phyloP scores from a whole-genome alignment of 345 rosid species.

The Dimocarpus longan region DNA sequence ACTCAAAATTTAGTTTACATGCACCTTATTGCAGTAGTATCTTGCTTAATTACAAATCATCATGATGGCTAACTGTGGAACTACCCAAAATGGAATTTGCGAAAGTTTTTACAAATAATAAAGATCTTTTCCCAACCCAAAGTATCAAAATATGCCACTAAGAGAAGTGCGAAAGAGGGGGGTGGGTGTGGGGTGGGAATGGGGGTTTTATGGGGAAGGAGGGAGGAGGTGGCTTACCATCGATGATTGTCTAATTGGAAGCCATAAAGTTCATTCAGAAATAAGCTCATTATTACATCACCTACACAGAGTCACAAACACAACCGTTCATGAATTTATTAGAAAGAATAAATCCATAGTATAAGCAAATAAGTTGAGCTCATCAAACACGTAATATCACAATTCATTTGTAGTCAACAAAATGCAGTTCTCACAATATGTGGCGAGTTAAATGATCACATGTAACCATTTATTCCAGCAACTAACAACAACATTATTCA shows the following conservation, averaged over 20 bases:
- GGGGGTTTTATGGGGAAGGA: not conserved
- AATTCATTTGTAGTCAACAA: not conserved
- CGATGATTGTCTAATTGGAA: slow-evolving; percentile 94
- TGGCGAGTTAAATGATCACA: not conserved
- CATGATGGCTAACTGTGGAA: not conserved
- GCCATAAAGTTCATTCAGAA: slow-evolving; percentile 95
- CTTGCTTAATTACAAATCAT: not conserved
- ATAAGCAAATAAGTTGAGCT: not conserved
- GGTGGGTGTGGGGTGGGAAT: not conserved
- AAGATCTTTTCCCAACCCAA: slow-evolving; percentile 6
- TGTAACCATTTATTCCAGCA: not conserved
- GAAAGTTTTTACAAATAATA: not conserved
- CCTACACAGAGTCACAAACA: slow-evolving; percentile 48
- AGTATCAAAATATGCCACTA: not conserved
- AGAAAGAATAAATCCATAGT: not conserved
- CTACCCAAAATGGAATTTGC: not conserved
- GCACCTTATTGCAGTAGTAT: slow-evolving; percentile 1
- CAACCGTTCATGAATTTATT: not conserved
- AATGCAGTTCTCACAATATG: not conserved
- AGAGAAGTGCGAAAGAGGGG: not conserved
- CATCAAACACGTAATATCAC: not conserved
- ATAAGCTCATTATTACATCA: slow-evolving; percentile 92
- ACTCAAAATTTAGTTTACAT: not conserved
- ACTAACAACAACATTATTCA: not conserved
- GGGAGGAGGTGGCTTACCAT: slow-evolving; percentile 54